Evolutionary conservation across 306 rosid species (phyloP), one percentile per base, ranked within the genome.

Genomic region (Abrus precatorius): DNA sequence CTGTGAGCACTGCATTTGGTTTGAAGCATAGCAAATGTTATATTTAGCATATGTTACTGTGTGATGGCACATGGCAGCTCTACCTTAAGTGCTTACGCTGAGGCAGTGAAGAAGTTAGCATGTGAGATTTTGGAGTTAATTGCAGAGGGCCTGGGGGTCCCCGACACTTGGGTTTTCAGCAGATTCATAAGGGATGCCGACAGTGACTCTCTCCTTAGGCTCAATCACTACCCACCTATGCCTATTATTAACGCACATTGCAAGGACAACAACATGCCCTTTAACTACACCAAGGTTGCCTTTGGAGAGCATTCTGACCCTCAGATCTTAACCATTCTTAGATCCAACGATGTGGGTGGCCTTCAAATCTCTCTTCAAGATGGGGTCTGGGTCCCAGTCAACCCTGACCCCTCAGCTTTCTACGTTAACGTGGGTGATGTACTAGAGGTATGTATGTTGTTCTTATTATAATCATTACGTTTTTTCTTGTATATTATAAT

Each of bases 231-330:
- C 75, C 95, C 95, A 0, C 91, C 91, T 34, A 55, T 55, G 0
- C 91, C 91, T 34, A 55, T 55, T 8, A 52, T 48, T 40, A 57
- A 53, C 50, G 7, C 3, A 4, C 55, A 80, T 65, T 38, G 32
- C 74, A 57, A 27, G 0, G 66, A 62, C 52, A 69, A 30, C 14
- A 83, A 85, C 77, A 74, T 55, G 75, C 76, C 83, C 3, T 44
- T 32, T 75, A 49, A 50, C 44, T 13, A 38, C 45, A 3, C 7
- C 68, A 84, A 62, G 43, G 81, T 91, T 55, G 98, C 93, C 1
- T 87, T 93, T 59, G 98, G 97, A 7, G 98, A 85, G 86, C 98
- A 94, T 83, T 85, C 93, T 76, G 98, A 94, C 90, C 98, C 98
- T 84, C 98, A 94, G 89, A 90, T 94, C 80, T 13, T 91, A 64